These are phyloP conservation scores for Bidens hawaiensis DNA, from an alignment of 140 eudicot genomes.

Conservation along the genomic window DNA sequence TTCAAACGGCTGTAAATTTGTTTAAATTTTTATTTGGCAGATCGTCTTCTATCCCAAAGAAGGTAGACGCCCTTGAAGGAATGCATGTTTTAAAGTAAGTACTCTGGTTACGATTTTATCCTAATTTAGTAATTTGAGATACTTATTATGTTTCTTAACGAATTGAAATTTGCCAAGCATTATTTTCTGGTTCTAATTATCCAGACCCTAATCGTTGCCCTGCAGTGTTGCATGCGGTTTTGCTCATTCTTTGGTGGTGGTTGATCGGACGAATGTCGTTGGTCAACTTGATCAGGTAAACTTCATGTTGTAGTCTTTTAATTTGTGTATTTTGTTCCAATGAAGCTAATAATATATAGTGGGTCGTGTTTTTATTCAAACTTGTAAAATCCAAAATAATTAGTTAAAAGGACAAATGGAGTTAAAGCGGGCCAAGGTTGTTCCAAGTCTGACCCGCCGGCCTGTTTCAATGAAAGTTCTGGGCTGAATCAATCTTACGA, in stretches of 20 bases:
- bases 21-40: not conserved
- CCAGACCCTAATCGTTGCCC: not conserved
- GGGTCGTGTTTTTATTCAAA: not conserved
- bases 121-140: not conserved
- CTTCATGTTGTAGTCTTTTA: not conserved
- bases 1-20: not conserved
- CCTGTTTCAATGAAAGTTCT: not conserved
- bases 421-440: not conserved
- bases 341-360: not conserved
- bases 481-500: not conserved
- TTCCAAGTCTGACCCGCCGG: not conserved
- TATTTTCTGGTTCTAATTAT: not conserved
- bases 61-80: slow-evolving; percentile 5
- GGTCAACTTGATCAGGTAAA: slow-evolving; percentile 88
- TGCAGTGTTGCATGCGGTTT: slow-evolving; percentile 92
- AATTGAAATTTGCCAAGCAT: not conserved
- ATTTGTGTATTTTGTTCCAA: not conserved
- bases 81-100: not conserved
- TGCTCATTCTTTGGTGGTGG: slow-evolving; percentile 89
- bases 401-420: not conserved
- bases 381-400: too few species aligned
- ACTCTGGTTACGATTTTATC: not conserved
- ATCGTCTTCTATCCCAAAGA: slow-evolving; percentile 16
- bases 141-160: not conserved
- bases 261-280: slow-evolving; percentile 61